These are phyloP conservation scores for Calonectria fujianensis DNA, from an alignment of 2,329 filamentous ascomycete genomes.

Conservation along the genomic window DNA sequence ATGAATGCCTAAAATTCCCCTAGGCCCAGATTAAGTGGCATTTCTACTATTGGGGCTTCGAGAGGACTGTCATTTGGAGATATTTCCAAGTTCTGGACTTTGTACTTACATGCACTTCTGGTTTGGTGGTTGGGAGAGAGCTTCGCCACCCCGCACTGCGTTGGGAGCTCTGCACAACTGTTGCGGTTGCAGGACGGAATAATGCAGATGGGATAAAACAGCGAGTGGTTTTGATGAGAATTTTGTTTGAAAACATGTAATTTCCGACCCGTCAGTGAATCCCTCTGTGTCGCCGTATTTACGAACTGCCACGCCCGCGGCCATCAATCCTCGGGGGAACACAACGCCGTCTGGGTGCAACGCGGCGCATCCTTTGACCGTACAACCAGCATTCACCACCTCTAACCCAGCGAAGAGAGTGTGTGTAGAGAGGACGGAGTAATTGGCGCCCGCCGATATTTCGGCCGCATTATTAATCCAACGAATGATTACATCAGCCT, in stretches of 20 bases:
- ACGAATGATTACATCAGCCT: slow-evolving; percentile 35
- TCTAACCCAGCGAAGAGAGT: neutral
- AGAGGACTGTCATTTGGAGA: too few relatives aligned
- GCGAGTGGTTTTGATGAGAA: neutral
- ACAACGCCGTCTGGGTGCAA: neutral
- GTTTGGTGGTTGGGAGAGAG: neutral
- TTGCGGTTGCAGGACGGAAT: neutral
- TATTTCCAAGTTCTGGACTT: too few relatives aligned
- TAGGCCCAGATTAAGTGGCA: too few relatives aligned
- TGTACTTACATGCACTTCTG: too few relatives aligned
- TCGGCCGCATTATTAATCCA: slow-evolving; percentile 31
- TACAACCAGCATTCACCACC: neutral
- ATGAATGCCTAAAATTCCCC: too few relatives aligned
- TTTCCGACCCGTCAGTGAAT: neutral
- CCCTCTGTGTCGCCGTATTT: neutral
- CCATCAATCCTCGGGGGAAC: too few relatives aligned
- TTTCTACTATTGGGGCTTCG: too few relatives aligned
- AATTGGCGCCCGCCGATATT: neutral
- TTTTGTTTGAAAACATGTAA: neutral
- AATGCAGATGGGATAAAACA: neutral
- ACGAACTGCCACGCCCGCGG: neutral
- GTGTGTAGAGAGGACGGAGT: neutral
- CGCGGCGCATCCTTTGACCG: neutral
- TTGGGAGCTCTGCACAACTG: neutral
- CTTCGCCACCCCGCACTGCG: neutral